Conservation (phyloP, 345 rosid species). For the Ricinus communis region DNA sequence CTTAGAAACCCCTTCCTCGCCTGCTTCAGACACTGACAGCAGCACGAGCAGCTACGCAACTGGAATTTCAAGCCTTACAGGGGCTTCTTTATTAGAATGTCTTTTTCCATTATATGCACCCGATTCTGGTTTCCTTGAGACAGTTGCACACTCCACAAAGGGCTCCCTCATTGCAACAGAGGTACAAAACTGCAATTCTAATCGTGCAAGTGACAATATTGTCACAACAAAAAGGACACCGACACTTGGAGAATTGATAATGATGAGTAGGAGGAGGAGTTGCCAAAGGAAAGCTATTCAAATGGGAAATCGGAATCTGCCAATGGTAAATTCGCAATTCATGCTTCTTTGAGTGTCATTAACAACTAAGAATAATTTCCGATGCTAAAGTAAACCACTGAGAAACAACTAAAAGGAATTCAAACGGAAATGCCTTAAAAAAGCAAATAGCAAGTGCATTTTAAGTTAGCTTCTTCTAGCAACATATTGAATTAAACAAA, state of each 20-base stretch:
- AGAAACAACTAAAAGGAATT: constrained; percentile 1
- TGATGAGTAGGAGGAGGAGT: constrained; percentile 81
- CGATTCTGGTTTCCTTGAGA: constrained; percentile 41
- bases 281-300: constrained; percentile 60
- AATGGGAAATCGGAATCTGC: constrained; percentile 46
- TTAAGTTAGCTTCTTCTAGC: constrained; percentile 1
- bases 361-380: neutral
- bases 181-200: constrained; percentile 19
- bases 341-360: constrained; percentile 5
- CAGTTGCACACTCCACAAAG: constrained; percentile 17
- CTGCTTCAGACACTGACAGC: constrained; percentile 57
- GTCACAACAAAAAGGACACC: constrained; percentile 42
- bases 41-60: constrained; percentile 70
- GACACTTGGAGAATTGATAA: constrained; percentile 81
- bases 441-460: neutral
- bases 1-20: constrained; percentile 43
- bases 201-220: constrained; percentile 22
- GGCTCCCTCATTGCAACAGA: constrained; percentile 30
- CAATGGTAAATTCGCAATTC: constrained; percentile 49
- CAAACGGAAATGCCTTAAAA: neutral
- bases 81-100: constrained; percentile 75
- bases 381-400: neutral
- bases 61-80: constrained; percentile 62
- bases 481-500: constrained; percentile 19
- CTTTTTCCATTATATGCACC: constrained; percentile 74